These are phyloP conservation scores for Euphorbia peplus DNA, from an alignment of 345 rosid genomes.

Conservation along the genomic window DNA sequence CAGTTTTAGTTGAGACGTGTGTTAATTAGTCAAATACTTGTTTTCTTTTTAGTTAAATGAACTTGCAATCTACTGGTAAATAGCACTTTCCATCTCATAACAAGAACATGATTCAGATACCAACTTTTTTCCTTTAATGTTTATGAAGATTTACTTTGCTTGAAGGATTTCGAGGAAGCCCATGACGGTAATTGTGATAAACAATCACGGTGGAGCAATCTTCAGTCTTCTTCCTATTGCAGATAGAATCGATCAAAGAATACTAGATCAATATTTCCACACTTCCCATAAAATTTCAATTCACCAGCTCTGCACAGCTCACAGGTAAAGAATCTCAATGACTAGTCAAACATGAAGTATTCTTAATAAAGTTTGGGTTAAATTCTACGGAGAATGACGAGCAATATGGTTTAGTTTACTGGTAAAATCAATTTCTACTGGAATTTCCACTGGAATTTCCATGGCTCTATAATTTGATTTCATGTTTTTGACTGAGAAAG, in stretches of 20 bases:
- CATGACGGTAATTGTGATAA: slow-evolving; percentile 79
- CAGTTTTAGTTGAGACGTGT: background rate
- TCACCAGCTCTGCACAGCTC: slow-evolving; percentile 69
- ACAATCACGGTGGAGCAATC: slow-evolving; percentile 96
- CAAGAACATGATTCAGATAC: background rate
- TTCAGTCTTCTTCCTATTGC: slow-evolving; percentile 96
- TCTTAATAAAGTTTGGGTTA: background rate
- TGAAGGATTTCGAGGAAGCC: slow-evolving; percentile 72
- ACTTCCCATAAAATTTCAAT: slow-evolving; percentile 81
- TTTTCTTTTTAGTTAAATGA: background rate
- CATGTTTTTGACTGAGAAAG: background rate
- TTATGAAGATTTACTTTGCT: slow-evolving; percentile 16
- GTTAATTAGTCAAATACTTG: background rate
- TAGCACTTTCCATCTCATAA: background rate
- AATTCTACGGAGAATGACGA: background rate
- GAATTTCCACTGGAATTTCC: background rate
- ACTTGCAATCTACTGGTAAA: background rate
- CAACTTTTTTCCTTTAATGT: slow-evolving; percentile 7
- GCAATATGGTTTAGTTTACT: background rate
- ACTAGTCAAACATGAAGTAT: slow-evolving; percentile 3
- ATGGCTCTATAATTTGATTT: background rate
- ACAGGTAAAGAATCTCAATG: slow-evolving; percentile 52
- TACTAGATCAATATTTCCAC: slow-evolving; percentile 72
- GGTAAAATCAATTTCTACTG: background rate
- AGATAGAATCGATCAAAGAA: slow-evolving; percentile 54